Base-by-base conservation (phyloP, 345 rosid genomes). In the Gossypium australe region DNA sequence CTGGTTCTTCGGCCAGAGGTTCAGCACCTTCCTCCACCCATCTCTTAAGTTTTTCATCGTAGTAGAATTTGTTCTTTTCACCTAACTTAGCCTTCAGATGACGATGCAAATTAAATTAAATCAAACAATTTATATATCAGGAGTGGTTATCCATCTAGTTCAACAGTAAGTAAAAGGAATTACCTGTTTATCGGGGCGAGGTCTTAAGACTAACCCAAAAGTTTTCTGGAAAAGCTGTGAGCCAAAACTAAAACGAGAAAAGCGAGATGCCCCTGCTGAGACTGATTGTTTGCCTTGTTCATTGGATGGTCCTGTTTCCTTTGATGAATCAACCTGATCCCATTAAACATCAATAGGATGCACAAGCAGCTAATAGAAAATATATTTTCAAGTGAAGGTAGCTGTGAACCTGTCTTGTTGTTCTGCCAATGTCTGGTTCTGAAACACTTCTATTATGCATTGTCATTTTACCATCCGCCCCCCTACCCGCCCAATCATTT, bases 21-120 rank as follows among this genome's bases (percentile, higher is more conserved):
- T 87, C 95, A 58, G 79, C 99, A 68, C 99, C 99, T 86, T 86
- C 97, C 85, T 96, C 97, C 70, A 93, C 94, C 99, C 99, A 93
- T 88, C 94, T 89, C 88, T 93, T 96, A 27, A 89, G 94, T 71
- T 93, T 93, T 75, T 92, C 98, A 61, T 96, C 98, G 59, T 88
- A 96, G 62, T 93, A 89, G 77, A 96, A 96, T 77, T 89, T 90
- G 81, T 96, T 96, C 79, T 76, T 87, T 25, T 86, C 95, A 13
- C 99, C 99, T 84, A 96, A 73, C 81, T 96, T 96, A 65, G 99
- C 99, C 99, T 96, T 81, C 81, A 86, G 67, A 65, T 55, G 44
- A 6, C 3, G 17, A 63, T 24, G 65, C n/a, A 34, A 60, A 60
- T 60, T 60, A 25, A 24, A 78, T 76, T 67, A 58, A 66, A 82